Percentiles rank a stretch among this genome's conserved stretches.
phyloP scores from a whole-genome alignment of 306 rosid genomes.

The Cicer pinnatifidum region DNA sequence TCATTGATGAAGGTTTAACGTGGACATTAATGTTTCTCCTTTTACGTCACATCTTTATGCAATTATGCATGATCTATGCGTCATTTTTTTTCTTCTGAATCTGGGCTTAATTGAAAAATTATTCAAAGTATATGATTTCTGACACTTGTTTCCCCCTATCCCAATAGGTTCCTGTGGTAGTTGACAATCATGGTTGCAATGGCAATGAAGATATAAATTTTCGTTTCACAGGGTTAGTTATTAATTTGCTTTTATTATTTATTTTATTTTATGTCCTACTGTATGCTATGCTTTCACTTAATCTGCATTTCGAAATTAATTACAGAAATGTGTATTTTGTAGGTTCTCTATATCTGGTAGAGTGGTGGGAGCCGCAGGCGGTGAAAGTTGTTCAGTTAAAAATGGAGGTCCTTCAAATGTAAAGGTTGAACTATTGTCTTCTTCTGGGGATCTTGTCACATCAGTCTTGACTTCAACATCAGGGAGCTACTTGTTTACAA shows the following conservation, averaged over 20 bases:
- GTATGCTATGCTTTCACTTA: constrained; percentile 27
- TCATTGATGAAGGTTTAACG: constrained; percentile 27
- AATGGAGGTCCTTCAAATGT: constrained; percentile 89
- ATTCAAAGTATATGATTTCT: constrained; percentile 24
- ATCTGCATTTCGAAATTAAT: constrained; percentile 38
- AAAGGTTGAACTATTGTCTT: constrained; percentile 76
- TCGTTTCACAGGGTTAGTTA: constrained; percentile 82
- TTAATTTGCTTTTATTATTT: constrained; percentile 26
- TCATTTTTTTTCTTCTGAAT: background rate
- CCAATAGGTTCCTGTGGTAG: constrained; percentile 78
- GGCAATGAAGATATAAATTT: constrained; percentile 92
- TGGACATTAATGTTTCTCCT: constrained; percentile 1
- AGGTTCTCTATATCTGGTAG: constrained; percentile 92
- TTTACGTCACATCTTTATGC: constrained; percentile 25
- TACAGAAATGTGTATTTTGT: constrained; percentile 42
- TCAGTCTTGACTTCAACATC: constrained; percentile 71
- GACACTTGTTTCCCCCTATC: background rate
- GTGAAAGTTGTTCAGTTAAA: constrained; percentile 72
- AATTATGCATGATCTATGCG: constrained; percentile 2
- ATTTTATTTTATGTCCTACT: constrained; percentile 34
- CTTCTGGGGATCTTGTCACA: constrained; percentile 65
- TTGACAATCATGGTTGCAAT: constrained; percentile 88
- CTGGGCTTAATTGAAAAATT: constrained; percentile 20
- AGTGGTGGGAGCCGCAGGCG: constrained; percentile 91
- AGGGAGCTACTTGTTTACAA: constrained; percentile 79